Evolutionary conservation across 768 basidiomycete species (phyloP), one percentile per base, ranked within the genome.

Genomic region (Phallus indusiatus): DNA sequence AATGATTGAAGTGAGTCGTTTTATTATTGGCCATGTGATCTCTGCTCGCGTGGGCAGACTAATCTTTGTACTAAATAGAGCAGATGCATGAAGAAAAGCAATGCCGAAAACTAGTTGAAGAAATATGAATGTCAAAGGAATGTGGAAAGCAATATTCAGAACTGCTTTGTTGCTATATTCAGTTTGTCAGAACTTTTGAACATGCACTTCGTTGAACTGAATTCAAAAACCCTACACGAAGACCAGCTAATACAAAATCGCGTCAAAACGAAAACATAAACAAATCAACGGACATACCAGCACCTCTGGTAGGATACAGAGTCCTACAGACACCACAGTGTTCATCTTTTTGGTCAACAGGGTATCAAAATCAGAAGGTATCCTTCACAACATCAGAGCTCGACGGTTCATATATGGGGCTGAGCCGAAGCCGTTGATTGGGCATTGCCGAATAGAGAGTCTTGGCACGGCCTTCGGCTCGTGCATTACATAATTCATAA

Each of bases 71-170:
- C 74, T 74, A 50, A 83, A 47, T 4, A 77, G 61, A 0, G 83
- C 78, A 0, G 81, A 75, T 1, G 73, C 66, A 62, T 86, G 84
- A 10, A 90, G 73, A 1, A 88, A 74, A 1, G 82, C 49, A 34
- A 90, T 84, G 5, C 86, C 85, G 42, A 87, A 81, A 24, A 82
- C 53, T n/a, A 86, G 78, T 67, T 89, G 86, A 36, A 82, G 66
- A 53, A 86, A 71, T 6, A 90, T 76, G 72, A 89, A 88, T 2
- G 84, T 64, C 20, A 89, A 74, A 1, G 87, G 86, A 10, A 87
- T 70, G 57, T 84, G 79, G 0, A 86, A 86, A 0, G 84, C 74
- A 36, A 76, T 77, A 63, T 79, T 88, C 53, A 90, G 71, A 22
- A 88, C 86, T 14, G 84, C 83, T 72, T 90, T 90, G 70, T 90